These are phyloP conservation scores for Penicillium sp. DNA, from an alignment of 2,329 filamentous ascomycete species.

Conservation along the genomic window DNA sequence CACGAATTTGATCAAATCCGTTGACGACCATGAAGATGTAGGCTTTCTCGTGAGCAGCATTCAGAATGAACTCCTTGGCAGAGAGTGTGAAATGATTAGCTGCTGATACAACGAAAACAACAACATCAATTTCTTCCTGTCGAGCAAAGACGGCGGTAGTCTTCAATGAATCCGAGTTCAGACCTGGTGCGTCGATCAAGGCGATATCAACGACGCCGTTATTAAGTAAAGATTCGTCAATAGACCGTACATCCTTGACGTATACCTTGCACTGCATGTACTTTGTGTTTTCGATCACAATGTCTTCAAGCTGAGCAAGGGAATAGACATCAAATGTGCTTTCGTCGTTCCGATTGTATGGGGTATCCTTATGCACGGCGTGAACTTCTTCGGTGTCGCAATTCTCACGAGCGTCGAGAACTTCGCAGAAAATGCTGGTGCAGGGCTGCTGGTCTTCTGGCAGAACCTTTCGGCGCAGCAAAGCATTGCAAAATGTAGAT, in stretches of 20 bases:
- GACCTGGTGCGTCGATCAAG: slow-evolving; percentile 90
- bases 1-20: slow-evolving; percentile 89
- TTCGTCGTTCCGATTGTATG: slow-evolving; percentile 88
- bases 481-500: slow-evolving; percentile 98
- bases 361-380: slow-evolving; percentile 77
- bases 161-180: slow-evolving; percentile 95
- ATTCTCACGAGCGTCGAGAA: slow-evolving; percentile 89
- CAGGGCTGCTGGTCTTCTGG: slow-evolving; percentile 98
- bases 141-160: slow-evolving; percentile 96
- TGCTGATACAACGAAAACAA: slow-evolving; percentile 96
- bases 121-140: slow-evolving; percentile 98
- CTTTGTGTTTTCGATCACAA: slow-evolving; percentile 83
- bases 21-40: slow-evolving; percentile 99
- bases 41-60: slow-evolving; percentile 92
- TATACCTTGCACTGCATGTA: slow-evolving; percentile 98
- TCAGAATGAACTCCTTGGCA: slow-evolving; percentile 96
- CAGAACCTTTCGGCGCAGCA: slow-evolving; percentile 85
- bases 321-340: slow-evolving; percentile 88
- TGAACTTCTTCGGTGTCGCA: slow-evolving; percentile 91
- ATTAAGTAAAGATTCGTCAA: slow-evolving; percentile 92
- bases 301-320: slow-evolving; percentile 77
- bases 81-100: slow-evolving; percentile 98
- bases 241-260: slow-evolving; percentile 81
- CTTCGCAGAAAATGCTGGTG: slow-evolving; percentile 97
- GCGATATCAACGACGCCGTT: slow-evolving; percentile 98